Evolutionary conservation across 2,329 filamentous ascomycete genomes (phyloP), one percentile per base, ranked within the genome.

Genomic region (Xylaria sp.): DNA sequence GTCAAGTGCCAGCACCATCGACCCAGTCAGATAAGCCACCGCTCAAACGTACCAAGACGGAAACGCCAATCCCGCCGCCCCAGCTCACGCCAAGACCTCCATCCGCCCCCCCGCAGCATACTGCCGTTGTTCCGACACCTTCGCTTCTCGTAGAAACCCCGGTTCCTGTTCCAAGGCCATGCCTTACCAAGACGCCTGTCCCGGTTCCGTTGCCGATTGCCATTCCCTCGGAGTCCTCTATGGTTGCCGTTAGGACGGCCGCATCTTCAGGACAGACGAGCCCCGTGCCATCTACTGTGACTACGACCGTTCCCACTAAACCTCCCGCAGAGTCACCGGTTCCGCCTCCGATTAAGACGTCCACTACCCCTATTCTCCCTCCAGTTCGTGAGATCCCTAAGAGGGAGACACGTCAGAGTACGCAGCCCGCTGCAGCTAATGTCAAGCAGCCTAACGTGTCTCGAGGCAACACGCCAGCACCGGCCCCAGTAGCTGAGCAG

Each of bases 21-120:
- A 47, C 34, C 16, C 67, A 70, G 34, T 44, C 65, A 16, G 76
- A 74, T 37, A 66, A 66, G 50, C 79, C 78, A 35, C 75, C 74
- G 58, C 59, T 73, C 30, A 84, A 84, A 68, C 78, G 81, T 39
- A 79, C 74, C 63, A 84, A 84, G 70, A 83, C 79, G 23, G 82
- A 84, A 69, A 84, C 82, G 11, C 82, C 82, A 9, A 76, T 84
- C 35, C 81, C 79, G 53, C 77, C 77, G 48, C 72, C 74, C 9
- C 73, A 76, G 44, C 69, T 76, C 52, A 69, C 73, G 18, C 68
- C 73, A 23, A 65, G 71, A 30, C 70, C 70, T 19, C 68, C 69
- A 8, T 73, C 71, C 5, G 70, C 71, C 2, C 71, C 71, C 0
- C 70, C 71, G 49, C 68, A 60, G 47, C 59, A 58, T 55, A 55